A percentile compares a stretch with the other conserved stretches of the same genome.
phyloP scores from a whole-genome alignment of 2,329 filamentous ascomycete genomes.

The Sporothrix mexicana region DNA sequence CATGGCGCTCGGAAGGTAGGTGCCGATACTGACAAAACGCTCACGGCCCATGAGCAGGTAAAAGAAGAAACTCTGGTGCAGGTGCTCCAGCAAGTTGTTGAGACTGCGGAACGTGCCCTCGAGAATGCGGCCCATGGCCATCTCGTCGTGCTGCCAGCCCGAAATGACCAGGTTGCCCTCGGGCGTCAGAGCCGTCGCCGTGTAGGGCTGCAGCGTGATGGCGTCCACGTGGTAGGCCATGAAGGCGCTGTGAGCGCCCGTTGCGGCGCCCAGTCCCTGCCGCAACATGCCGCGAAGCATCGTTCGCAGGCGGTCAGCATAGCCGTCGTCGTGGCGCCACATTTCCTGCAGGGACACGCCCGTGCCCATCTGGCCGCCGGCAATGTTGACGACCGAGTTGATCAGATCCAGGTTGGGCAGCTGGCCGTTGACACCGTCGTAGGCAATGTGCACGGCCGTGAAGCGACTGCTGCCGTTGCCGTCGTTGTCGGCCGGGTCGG shows the following conservation, averaged over 20 bases:
- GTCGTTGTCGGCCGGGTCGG: constrained; percentile 48
- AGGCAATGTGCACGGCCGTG: constrained; percentile 86
- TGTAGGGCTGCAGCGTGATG: constrained; percentile 84
- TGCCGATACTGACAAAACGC: constrained; percentile 96
- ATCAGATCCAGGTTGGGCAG: constrained; percentile 94
- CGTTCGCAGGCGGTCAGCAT: constrained; percentile 80
- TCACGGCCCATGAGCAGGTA: constrained; percentile 91
- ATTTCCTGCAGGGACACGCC: constrained; percentile 83
- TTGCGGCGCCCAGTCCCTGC: constrained; percentile 86
- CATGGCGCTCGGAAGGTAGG: constrained; percentile 98
- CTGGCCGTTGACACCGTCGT: constrained; percentile 95
- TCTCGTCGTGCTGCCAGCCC: constrained; percentile 97
- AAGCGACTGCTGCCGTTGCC: constrained; percentile 61
- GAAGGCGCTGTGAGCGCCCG: constrained; percentile 91
- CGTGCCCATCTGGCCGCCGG: constrained; percentile 90
- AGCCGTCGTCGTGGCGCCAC: constrained; percentile 81
- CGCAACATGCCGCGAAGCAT: constrained; percentile 93
- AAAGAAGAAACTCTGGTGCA: constrained; percentile 99
- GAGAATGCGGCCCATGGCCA: constrained; percentile 87
- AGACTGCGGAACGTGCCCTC: constrained; percentile 91
- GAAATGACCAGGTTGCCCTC: constrained; percentile 57
- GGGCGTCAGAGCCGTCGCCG: constrained; percentile 31
- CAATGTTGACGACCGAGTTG: constrained; percentile 89
- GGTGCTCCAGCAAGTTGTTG: constrained; percentile 94
- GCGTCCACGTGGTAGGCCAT: constrained; percentile 98